phyloP scores from a whole-genome alignment of 2,329 filamentous ascomycete genomes.

The Exophiala oligosperma region DNA sequence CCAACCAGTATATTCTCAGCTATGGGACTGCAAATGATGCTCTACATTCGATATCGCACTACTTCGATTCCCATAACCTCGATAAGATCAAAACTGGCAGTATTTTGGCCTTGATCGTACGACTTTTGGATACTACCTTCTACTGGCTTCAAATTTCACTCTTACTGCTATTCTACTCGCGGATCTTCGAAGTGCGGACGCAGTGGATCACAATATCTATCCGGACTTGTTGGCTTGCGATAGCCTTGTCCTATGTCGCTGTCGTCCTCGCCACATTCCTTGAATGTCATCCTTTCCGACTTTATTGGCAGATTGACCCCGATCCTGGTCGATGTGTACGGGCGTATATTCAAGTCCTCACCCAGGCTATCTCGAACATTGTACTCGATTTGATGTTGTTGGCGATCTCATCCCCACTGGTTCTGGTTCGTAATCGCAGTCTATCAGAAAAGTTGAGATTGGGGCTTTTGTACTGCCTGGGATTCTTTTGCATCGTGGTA shows the following conservation, averaged over 20 bases:
- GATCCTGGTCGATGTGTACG: slow-evolving; percentile 38
- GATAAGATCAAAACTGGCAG: slow-evolving; percentile 28
- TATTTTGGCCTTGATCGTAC: slow-evolving; percentile 26
- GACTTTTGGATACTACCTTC: slow-evolving; percentile 28
- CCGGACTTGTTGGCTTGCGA: slow-evolving; percentile 30
- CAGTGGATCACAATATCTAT: slow-evolving; percentile 28
- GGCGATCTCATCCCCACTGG: slow-evolving; percentile 34
- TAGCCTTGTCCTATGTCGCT: slow-evolving; percentile 34
- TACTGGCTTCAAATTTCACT: slow-evolving; percentile 31
- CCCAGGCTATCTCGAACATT: slow-evolving; percentile 38
- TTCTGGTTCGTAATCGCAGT: slow-evolving; percentile 24
- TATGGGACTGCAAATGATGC: slow-evolving; percentile 24
- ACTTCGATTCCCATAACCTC: slow-evolving; percentile 29
- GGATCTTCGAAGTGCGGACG: slow-evolving; percentile 26
- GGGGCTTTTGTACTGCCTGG: slow-evolving; percentile 38
- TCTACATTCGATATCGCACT: slow-evolving; percentile 15
- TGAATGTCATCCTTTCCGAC: slow-evolving; percentile 48
- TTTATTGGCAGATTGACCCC: slow-evolving; percentile 59
- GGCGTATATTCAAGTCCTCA: slow-evolving; percentile 37
- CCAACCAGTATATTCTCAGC: slow-evolving; percentile 21
- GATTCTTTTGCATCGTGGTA: slow-evolving; percentile 42
- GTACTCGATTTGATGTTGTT: slow-evolving; percentile 35
- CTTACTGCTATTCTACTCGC: slow-evolving; percentile 30
- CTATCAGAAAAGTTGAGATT: slow-evolving; percentile 35
- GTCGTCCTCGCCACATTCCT: slow-evolving; percentile 37